Conservation (phyloP, 2,329 filamentous ascomycete species). For the Nemania serpens region DNA sequence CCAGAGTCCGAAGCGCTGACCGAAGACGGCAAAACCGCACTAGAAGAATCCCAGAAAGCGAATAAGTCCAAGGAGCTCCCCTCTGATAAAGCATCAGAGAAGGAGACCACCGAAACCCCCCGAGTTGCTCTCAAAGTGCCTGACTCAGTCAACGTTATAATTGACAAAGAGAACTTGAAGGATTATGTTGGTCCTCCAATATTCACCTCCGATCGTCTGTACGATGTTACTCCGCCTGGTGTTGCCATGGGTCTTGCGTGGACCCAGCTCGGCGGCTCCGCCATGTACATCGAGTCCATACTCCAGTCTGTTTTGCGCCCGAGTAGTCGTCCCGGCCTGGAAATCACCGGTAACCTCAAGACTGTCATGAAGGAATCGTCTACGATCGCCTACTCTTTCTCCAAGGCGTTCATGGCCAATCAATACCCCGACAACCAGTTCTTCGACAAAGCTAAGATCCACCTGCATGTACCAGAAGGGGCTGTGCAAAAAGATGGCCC, state of each 20-base stretch:
- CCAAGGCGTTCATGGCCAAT: conserved; percentile 84
- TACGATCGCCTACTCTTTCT: conserved; percentile 92
- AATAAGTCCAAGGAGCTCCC: conserved; percentile 55
- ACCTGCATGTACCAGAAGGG: conserved; percentile 95
- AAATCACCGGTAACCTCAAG: conserved; percentile 94
- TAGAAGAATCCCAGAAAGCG: conserved; percentile 73
- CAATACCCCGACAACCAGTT: conserved; percentile 90
- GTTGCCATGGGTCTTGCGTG: conserved; percentile 98
- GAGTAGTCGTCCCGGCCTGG: conserved; percentile 75
- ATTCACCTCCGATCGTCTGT: conserved; percentile 93
- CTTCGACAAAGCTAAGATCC: conserved; percentile 93
- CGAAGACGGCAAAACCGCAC: conserved; percentile 79
- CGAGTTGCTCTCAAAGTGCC: conserved; percentile 82
- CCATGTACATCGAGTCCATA: conserved; percentile 96
- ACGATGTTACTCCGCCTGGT: conserved; percentile 89
- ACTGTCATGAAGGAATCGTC: conserved; percentile 98
- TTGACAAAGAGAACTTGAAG: conserved; percentile 87
- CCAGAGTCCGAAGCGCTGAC: conserved; percentile 83
- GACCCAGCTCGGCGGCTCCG: conserved; percentile 96
- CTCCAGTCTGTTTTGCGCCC: conserved; percentile 80
- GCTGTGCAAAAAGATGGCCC: conserved; percentile 94
- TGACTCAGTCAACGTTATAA: conserved; percentile 81
- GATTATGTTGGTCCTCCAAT: conserved; percentile 96
- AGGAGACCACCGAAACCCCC: conserved; percentile 71
- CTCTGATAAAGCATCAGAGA: conserved; percentile 51